Conservation (phyloP, 176 grass and related monocot genomes). For the Triticum timopheevii region DNA sequence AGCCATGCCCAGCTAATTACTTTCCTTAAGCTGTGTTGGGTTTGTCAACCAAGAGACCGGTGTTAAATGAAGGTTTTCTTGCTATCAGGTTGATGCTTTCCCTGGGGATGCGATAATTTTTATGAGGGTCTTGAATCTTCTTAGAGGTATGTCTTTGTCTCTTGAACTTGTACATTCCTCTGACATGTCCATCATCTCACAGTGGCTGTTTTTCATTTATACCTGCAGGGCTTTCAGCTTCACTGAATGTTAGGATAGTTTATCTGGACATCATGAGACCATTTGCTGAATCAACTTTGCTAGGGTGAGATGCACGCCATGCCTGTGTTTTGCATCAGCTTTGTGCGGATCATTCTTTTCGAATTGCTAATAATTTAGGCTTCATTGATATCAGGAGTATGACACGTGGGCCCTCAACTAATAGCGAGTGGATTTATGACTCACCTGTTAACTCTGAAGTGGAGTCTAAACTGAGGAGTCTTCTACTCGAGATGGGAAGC, state of each 20-base stretch:
- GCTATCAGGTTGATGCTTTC: constrained; percentile 90
- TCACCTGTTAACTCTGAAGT: constrained; percentile 84
- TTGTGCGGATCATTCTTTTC: constrained; percentile 19
- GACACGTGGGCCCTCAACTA: constrained; percentile 22
- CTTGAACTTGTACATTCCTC: constrained; percentile 23
- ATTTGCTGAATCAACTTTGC: constrained; percentile 92
- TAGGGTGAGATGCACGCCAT: constrained; percentile 57
- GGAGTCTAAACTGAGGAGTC: constrained; percentile 75
- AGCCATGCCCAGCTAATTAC: neutral
- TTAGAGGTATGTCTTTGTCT: constrained; percentile 67
- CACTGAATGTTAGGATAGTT: constrained; percentile 77
- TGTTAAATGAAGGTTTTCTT: constrained; percentile 17
- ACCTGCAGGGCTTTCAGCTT: constrained; percentile 80
- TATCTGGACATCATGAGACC: constrained; percentile 98
- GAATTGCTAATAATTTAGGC: constrained; percentile 30
- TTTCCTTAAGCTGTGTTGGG: constrained; percentile 14
- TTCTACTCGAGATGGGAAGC: constrained; percentile 73
- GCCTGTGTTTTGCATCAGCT: constrained; percentile 10
- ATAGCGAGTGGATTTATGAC: constrained; percentile 76
- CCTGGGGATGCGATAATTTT: constrained; percentile 98
- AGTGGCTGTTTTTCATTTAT: constrained; percentile 10
- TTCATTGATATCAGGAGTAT: constrained; percentile 51
- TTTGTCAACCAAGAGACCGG: neutral
- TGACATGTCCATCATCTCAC: neutral
- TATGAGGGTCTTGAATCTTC: constrained; percentile 93